Percentiles rank a stretch among this genome's conserved stretches.
phyloP scores from a whole-genome alignment of 352 stramenopile genomes.

The Peronospora tabacina region DNA sequence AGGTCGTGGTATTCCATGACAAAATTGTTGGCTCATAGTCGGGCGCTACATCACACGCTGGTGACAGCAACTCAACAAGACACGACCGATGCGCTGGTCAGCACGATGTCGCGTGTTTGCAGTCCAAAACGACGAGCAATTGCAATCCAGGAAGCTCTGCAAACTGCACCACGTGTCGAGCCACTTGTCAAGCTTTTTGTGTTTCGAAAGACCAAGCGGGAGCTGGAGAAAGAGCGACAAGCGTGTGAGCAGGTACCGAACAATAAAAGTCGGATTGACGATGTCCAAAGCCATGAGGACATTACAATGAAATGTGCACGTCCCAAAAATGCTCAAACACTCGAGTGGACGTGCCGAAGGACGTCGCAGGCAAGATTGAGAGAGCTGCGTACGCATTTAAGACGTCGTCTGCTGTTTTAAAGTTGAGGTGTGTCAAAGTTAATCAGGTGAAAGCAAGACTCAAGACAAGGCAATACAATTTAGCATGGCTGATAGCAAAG shows the following conservation, averaged over 20 bases:
- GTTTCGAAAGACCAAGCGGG: slow-evolving; percentile 51
- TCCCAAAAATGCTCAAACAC: slow-evolving; percentile 17
- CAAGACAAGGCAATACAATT: slow-evolving; percentile 1
- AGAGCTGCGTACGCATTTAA: slow-evolving; percentile 20
- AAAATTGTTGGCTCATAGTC: slow-evolving; percentile 33
- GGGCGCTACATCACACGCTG: slow-evolving; percentile 28
- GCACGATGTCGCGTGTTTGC: slow-evolving; percentile 14
- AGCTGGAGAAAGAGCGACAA: slow-evolving; percentile 40
- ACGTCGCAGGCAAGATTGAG: slow-evolving; percentile 9
- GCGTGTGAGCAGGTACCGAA: slow-evolving; percentile 10
- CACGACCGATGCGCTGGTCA: slow-evolving; percentile 11
- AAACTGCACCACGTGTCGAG: slow-evolving; percentile 8
- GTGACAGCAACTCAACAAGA: slow-evolving; percentile 34
- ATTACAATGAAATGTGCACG: slow-evolving; percentile 1
- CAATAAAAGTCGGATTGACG: slow-evolving; percentile 15
- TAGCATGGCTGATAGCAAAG: too few species aligned
- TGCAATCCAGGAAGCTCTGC: slow-evolving; percentile 4
- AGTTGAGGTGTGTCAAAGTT: neutral
- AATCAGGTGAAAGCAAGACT: neutral
- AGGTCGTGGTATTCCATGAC: slow-evolving; percentile 27
- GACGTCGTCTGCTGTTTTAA: slow-evolving; percentile 40
- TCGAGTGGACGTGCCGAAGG: slow-evolving; percentile 21
- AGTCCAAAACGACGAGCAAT: slow-evolving; percentile 5
- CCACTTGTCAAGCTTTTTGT: slow-evolving; percentile 31
- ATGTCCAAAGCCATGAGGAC: neutral